Conservation (phyloP, 2,329 filamentous ascomycete genomes). For the Aspergillus novoparasiticus region DNA sequence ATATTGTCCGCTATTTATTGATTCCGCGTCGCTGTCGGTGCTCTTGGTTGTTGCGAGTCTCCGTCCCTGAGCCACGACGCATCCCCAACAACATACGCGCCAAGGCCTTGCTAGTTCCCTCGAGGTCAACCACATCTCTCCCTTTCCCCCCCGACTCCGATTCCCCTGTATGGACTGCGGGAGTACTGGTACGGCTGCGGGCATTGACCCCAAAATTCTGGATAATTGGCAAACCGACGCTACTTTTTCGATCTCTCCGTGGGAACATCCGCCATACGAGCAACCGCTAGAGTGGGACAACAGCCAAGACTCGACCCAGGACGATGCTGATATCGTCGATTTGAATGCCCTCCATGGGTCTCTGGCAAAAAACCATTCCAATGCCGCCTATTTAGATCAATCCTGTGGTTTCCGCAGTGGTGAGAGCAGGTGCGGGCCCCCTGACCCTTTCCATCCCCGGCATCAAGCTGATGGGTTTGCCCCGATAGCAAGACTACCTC, state of each 20-base stretch:
- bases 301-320: conserved; percentile 43
- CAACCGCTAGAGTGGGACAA: conserved; percentile 42
- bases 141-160: background rate
- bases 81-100: conserved; percentile 7
- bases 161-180: conserved; percentile 41
- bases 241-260: conserved; percentile 37
- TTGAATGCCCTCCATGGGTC: conserved; percentile 34
- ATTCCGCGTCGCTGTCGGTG: background rate
- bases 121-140: conserved; percentile 12
- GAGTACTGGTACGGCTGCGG: conserved; percentile 40
- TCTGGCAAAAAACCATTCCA: conserved; percentile 24
- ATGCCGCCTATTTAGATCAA: conserved; percentile 27
- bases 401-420: conserved; percentile 25
- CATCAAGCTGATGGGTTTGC: conserved; percentile 13
- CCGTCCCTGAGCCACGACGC: background rate
- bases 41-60: conserved; percentile 1
- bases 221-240: conserved; percentile 43
- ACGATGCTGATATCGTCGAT: conserved; percentile 38
- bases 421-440: conserved; percentile 31
- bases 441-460: background rate
- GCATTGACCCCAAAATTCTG: conserved; percentile 46
- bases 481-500: conserved; percentile 35
- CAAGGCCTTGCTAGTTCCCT: conserved; percentile 19
- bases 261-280: conserved; percentile 40
- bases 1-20: background rate